These are phyloP conservation scores for Eimeria praecox DNA, from an alignment of 169 alveolate genomes.

Conservation along the genomic window DNA sequence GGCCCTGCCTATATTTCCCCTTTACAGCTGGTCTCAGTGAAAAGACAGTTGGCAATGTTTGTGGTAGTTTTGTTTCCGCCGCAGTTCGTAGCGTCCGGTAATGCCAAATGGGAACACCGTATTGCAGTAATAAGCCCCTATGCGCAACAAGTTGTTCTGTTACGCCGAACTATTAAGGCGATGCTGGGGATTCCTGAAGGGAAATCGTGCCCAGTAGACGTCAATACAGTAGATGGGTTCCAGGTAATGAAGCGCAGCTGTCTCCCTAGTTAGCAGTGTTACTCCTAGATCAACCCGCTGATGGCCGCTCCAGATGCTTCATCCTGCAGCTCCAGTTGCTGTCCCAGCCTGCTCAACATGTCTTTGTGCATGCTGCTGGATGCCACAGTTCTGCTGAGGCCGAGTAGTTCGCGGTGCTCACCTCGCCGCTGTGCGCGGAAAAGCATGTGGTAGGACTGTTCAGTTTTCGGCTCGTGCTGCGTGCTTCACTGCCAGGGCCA, in stretches of 20 bases:
- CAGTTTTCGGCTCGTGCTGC: background rate
- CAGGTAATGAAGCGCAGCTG: conserved; percentile 77
- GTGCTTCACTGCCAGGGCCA: conserved; percentile 79
- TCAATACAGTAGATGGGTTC: conserved; percentile 88
- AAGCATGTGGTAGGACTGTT: background rate
- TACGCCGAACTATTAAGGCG: conserved; percentile 79
- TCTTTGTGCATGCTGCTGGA: background rate
- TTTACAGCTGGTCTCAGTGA: background rate
- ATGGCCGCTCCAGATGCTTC: background rate
- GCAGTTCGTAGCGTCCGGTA: conserved; percentile 82
- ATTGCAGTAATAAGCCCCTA: conserved; percentile 85
- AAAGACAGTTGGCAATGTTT: background rate
- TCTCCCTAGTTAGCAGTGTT: background rate
- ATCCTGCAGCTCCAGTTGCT: background rate
- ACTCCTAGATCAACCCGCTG: background rate
- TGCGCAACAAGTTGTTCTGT: conserved; percentile 82
- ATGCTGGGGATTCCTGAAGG: conserved; percentile 75
- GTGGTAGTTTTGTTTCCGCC: background rate
- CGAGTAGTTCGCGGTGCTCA: background rate
- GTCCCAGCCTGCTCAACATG: background rate
- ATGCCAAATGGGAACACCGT: conserved; percentile 77
- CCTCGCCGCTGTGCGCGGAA: background rate
- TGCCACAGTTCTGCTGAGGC: background rate
- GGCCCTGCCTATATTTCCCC: background rate
- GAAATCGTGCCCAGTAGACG: conserved; percentile 85